A percentile compares a stretch with the other conserved stretches of the same genome.
Evolutionary conservation across 192 early-diverging fungal genomes (phyloP).

Genomic region (Linnemannia hyalina): DNA sequence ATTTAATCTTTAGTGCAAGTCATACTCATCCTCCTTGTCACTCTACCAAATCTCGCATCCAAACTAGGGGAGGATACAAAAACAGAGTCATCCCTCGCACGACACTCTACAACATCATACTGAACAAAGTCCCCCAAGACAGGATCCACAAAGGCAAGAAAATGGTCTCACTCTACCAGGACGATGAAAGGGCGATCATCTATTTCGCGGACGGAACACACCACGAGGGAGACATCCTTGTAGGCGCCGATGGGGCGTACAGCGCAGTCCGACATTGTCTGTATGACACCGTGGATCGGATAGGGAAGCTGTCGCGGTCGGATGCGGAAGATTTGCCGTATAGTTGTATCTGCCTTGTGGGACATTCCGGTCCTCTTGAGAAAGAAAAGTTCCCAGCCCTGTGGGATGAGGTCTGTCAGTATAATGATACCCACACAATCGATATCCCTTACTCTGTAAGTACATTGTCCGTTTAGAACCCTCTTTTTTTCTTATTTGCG

Average conservation of each 20-base stretch:
- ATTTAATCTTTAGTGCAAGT: too few relatives aligned
- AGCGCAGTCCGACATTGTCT: conserved; percentile 22
- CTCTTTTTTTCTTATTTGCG: not conserved
- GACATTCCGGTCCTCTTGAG: conserved; percentile 9
- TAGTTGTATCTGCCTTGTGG: conserved; percentile 16
- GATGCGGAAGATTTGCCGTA: conserved; percentile 12
- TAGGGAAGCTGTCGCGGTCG: not conserved
- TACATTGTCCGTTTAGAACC: not conserved
- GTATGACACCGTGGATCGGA: conserved; percentile 2
- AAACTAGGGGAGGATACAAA: conserved; percentile 6
- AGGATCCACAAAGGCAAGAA: conserved; percentile 31
- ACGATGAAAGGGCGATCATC: conserved; percentile 13
- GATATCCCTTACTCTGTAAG: conserved; percentile 15
- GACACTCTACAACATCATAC: conserved; percentile 17
- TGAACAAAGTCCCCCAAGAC: conserved; percentile 23
- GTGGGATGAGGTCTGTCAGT: not conserved
- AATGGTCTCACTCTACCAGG: conserved; percentile 12
- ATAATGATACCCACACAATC: not conserved
- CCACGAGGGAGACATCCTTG: conserved; percentile 22
- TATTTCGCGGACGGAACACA: conserved; percentile 4
- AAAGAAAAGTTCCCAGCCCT: not conserved
- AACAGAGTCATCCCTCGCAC: conserved; percentile 18
- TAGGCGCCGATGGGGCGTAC: conserved; percentile 27
- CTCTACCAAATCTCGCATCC: too few relatives aligned
- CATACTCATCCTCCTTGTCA: too few relatives aligned